Evolutionary conservation across 2,329 filamentous ascomycete genomes (phyloP).

Genomic region (Camillea tinctor): DNA sequence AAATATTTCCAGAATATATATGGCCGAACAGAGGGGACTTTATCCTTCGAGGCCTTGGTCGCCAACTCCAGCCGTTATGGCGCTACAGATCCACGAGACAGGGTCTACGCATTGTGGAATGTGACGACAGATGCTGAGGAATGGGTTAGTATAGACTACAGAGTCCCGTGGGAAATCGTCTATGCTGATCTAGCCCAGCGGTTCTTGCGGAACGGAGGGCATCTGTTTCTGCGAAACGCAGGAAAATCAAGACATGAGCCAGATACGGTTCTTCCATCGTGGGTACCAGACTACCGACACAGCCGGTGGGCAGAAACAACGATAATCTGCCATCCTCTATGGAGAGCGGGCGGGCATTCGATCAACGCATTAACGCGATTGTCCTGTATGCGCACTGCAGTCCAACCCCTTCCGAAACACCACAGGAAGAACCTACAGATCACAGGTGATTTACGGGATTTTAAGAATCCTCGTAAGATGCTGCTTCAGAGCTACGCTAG

Average conservation of each 20-base stretch:
- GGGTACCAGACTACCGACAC: background rate
- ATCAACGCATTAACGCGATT: background rate
- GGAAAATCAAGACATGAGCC: background rate
- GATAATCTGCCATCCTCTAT: conserved; percentile 1
- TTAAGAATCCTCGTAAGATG: conserved; percentile 14
- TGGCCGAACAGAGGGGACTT: background rate
- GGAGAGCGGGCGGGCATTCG: conserved; percentile 9
- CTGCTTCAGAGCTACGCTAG: conserved; percentile 23
- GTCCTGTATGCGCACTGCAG: background rate
- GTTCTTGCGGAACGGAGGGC: background rate
- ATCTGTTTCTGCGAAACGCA: background rate
- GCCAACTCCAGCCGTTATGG: conserved; percentile 15
- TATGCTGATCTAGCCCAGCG: background rate
- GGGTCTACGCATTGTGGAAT: conserved; percentile 22
- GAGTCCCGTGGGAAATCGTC: conserved; percentile 21
- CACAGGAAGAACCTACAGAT: conserved; percentile 7
- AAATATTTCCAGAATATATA: conserved; percentile 12
- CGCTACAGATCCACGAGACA: conserved; percentile 25
- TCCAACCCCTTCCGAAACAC: background rate
- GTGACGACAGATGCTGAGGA: conserved; percentile 15
- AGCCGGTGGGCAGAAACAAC: background rate
- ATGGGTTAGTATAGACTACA: conserved; percentile 25
- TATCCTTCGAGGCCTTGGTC: conserved; percentile 12
- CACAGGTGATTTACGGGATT: conserved; percentile 12
- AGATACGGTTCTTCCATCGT: background rate